Percentiles rank a stretch among this genome's conserved stretches.
Evolutionary conservation across 1,284 basidiomycete species (phyloP).

Genomic region (Psilocybe mexicana): DNA sequence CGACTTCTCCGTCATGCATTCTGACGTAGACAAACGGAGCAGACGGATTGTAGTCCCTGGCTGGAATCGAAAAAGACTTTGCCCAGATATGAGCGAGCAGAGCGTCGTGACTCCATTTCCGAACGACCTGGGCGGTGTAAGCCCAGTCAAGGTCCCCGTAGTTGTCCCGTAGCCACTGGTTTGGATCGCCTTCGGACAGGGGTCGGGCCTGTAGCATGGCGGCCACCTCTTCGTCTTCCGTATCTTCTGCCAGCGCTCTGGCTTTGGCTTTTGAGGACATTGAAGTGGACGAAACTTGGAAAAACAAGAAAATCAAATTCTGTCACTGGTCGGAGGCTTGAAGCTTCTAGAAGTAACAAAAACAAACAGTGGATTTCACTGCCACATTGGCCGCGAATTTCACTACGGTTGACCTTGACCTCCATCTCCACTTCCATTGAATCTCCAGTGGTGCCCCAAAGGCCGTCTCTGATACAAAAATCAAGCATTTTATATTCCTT

Average conservation of each 20-base stretch:
- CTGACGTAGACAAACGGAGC: constrained; percentile 20
- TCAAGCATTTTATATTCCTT: no score
- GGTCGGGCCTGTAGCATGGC: constrained; percentile 8
- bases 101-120: constrained; percentile 15
- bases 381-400: no score
- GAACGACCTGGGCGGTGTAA: constrained; percentile 14
- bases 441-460: no score
- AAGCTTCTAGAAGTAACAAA: background rate
- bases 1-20: constrained; percentile 12
- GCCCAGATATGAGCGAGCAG: constrained; percentile 13
- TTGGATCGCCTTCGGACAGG: constrained; percentile 5
- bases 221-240: constrained; percentile 16
- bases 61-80: constrained; percentile 17
- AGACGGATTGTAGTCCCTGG: constrained; percentile 22
- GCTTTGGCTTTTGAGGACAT: constrained; percentile 15
- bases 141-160: constrained; percentile 20
- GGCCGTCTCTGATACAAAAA: no score
- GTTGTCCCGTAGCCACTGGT: constrained; percentile 15
- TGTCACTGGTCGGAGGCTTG: background rate
- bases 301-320: background rate
- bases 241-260: constrained; percentile 12
- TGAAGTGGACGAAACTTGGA: background rate
- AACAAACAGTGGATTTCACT: background rate
- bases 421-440: no score
- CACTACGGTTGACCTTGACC: no score